These are phyloP conservation scores for Fusarium sp. DNA, from an alignment of 2,329 filamentous ascomycete species.

Conservation along the genomic window DNA sequence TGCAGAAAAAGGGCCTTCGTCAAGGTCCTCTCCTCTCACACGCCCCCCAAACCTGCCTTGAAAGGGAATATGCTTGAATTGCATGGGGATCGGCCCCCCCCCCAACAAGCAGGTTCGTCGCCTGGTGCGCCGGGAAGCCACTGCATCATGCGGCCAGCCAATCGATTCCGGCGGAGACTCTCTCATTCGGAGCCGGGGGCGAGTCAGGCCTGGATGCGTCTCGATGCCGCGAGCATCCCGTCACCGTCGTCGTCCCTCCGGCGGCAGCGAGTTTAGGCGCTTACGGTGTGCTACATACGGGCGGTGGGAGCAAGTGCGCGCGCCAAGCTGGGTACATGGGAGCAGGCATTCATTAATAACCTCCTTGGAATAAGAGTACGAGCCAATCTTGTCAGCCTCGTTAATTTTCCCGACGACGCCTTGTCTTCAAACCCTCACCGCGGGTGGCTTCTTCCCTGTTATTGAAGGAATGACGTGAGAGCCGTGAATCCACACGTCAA, in stretches of 20 bases:
- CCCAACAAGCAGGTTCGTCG: constrained; percentile 40
- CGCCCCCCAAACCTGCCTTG: constrained; percentile 21
- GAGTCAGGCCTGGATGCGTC: constrained; percentile 40
- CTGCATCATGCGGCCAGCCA: constrained; percentile 39
- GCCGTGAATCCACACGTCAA: constrained; percentile 39
- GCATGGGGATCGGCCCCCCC: constrained; percentile 37
- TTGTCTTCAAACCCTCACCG: constrained; percentile 1
- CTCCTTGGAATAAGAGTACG: constrained; percentile 8
- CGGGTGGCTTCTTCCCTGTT: constrained; percentile 13
- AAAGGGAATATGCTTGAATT: constrained; percentile 30
- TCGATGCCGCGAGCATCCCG: constrained; percentile 30
- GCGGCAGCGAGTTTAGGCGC: constrained; percentile 33
- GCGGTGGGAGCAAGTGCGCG: constrained; percentile 31
- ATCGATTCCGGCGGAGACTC: constrained; percentile 21
- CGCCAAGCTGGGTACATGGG: constrained; percentile 2
- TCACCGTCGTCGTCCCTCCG: constrained; percentile 4
- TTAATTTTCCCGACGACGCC: constrained; percentile 6
- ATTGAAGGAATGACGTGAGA: constrained; percentile 41
- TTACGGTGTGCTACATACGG: constrained; percentile 25
- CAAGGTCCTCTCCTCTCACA: neutral
- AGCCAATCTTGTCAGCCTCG: constrained; percentile 22
- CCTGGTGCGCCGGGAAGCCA: constrained; percentile 29
- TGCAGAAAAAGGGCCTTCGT: constrained; percentile 16
- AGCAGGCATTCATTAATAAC: neutral
- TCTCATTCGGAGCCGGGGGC: constrained; percentile 19